Base-by-base conservation (phyloP, 2,329 filamentous ascomycete species). In the Bipolaris bicolor region DNA sequence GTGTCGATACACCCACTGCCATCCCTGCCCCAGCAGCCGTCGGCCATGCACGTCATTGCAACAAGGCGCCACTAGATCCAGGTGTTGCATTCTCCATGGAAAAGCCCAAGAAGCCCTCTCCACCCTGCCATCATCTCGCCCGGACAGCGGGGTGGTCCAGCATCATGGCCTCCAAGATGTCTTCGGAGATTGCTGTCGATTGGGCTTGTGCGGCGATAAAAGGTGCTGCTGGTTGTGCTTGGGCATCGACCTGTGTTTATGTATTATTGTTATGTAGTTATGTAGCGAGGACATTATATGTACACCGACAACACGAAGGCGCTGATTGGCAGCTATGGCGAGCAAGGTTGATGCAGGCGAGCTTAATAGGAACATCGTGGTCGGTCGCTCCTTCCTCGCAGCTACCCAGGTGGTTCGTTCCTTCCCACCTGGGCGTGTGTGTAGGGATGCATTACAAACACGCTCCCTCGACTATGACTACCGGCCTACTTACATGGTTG, bases 171-270 rank as follows among this genome's bases (percentile, higher is more conserved):
- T 22, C 33, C 45, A 20, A 36, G 15, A 24, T n/a, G 44, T 33
- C 40, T 45, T 49, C 46, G 31, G 52, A 55, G 24, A 55, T 55
- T 55, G 22, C 29, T 64, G 58, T 43, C 55, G 51, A 39, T 62
- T 26, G 15, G 15, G 22, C 22, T 6, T 31, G 41, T 44, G 41
- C 41, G 31, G 24, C 6, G 22, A n/a, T n/a, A 9, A 11, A 15
- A 7, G 43, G n/a, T n/a, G n/a, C n/a, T 7, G 39, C 26, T 16
- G 94, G 90, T 71, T 95, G 90, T 1, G 90, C 90, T 20, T 90
- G 82, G 0, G 90, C 86, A 0, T 31, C 10, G 10, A 13, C 10
- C 1, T 31, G 3, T 29, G 10, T 29, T 29, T 3, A 10, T 29
- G 26, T 31, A 31, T 31, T 5, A 4, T 31, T 31, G 13, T 31